Base-by-base conservation (phyloP, 1,284 basidiomycete genomes). In the Pholiota adiposa region DNA sequence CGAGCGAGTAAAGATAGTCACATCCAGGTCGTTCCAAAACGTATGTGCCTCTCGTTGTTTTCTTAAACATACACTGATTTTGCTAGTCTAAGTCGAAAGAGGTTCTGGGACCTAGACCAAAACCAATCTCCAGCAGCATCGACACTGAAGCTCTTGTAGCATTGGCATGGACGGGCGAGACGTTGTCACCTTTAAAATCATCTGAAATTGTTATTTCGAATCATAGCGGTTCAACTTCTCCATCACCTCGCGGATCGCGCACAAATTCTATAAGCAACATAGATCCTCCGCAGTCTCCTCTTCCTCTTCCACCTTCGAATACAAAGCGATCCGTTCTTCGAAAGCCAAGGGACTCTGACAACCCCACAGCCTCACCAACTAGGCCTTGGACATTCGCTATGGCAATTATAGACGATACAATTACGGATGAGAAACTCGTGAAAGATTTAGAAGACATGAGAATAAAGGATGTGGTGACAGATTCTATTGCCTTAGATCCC, bases 351-450 rank as follows among this genome's bases (percentile, higher is more conserved):
- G 38, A 57, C 40, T 19, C 21, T 9, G 54, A 58, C 33, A 34
- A 43, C 11, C 43, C 51, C 12, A 31, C 44, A 29, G 7, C 40
- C 9, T 4, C 44, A 34, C 29, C 53, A 23, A 56, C 49, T 16
- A 62, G 59, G 25, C 65, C 63, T 7, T 69, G 66, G 68, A 69
- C 65, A 36, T 65, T 65, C 11, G 71, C 71, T 12, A 70, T 66
- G 63, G 67, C 66, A 4, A 70, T 73, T 21, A 71, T 66, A 19
- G 69, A 73, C 41, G 70, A 73, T 38, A 64, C 63, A 23, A 67
- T 72, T 9, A 67, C 72, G 11, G 72, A 75, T 56, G 73, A 75
- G 59, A 72, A 64, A 50, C 65, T 75, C 27, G 65, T 75, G 36
- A 66, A 70, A 23, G 67, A 72, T 43, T 60, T 75, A 48, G 73